phyloP scores from a whole-genome alignment of 2,329 filamentous ascomycete genomes.

The Penicillium thymicola region DNA sequence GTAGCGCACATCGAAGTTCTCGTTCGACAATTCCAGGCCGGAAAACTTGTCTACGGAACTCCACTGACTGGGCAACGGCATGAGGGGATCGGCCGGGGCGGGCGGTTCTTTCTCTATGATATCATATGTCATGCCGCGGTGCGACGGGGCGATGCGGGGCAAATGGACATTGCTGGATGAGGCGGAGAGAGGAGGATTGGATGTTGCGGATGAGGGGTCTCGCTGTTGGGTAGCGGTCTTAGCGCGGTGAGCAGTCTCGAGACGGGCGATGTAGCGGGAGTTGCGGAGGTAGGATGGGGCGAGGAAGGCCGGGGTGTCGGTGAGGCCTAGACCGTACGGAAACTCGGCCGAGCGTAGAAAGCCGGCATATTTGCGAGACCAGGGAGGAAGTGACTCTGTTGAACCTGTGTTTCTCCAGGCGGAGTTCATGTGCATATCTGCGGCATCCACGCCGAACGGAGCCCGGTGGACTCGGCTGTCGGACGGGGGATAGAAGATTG shows the following conservation, averaged over 20 bases:
- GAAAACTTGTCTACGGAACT: conserved; percentile 71
- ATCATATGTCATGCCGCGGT: conserved; percentile 78
- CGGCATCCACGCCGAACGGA: conserved; percentile 44
- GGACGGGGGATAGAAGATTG: conserved; percentile 36
- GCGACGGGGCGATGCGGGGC: conserved; percentile 58
- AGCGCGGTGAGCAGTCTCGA: conserved; percentile 67
- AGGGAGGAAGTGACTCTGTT: conserved; percentile 43
- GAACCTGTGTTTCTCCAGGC: conserved; percentile 43
- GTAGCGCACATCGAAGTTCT: conserved; percentile 70
- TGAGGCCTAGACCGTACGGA: conserved; percentile 24
- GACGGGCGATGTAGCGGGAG: conserved; percentile 72
- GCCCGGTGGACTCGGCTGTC: conserved; percentile 34
- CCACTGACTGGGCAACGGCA: conserved; percentile 77
- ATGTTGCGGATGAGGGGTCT: conserved; percentile 49
- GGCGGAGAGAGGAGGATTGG: conserved; percentile 47
- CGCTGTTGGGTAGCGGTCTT: conserved; percentile 52
- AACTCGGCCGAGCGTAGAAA: conserved; percentile 31
- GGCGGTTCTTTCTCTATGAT: conserved; percentile 71
- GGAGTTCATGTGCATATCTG: conserved; percentile 48
- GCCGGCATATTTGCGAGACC: conserved; percentile 48
- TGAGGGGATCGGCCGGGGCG: conserved; percentile 58
- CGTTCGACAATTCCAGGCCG: conserved; percentile 69
- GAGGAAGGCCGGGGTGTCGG: conserved; percentile 58
- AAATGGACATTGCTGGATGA: conserved; percentile 58
- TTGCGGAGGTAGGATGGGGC: conserved; percentile 77